phyloP scores from a whole-genome alignment of 371 early-diverging fungal genomes.

The Polyrhizophydium stewartii region DNA sequence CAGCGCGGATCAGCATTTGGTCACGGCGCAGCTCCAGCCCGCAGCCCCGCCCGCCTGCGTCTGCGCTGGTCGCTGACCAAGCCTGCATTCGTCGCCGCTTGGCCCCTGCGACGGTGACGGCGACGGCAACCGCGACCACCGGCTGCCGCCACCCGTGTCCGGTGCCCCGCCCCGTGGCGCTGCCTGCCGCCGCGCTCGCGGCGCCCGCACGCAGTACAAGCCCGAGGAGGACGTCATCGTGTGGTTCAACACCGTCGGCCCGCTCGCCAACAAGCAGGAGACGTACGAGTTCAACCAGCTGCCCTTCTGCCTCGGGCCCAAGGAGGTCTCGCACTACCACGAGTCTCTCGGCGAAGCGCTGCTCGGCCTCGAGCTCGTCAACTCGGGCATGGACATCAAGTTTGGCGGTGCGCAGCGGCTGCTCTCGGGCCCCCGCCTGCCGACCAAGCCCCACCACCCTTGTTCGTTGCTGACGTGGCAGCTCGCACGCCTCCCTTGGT shows the following conservation, averaged over 20 bases:
- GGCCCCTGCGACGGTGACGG: too few relatives aligned
- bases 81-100: too few relatives aligned
- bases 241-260: conserved; percentile 69
- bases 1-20: too few relatives aligned
- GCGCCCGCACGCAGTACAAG: conserved; percentile 11
- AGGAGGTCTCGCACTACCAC: conserved; percentile 58
- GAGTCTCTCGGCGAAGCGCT: conserved; percentile 80
- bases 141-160: too few relatives aligned
- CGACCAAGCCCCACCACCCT: too few relatives aligned
- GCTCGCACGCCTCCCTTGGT: too few relatives aligned
- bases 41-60: too few relatives aligned
- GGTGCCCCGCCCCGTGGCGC: neutral
- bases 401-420: conserved; percentile 29
- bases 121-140: too few relatives aligned
- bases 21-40: too few relatives aligned
- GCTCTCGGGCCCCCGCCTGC: too few relatives aligned
- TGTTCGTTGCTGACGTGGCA: too few relatives aligned
- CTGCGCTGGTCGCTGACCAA: neutral
- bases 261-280: conserved; percentile 61
- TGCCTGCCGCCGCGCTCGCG: neutral
- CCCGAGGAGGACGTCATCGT: conserved; percentile 30
- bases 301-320: conserved; percentile 67
- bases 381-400: conserved; percentile 65
- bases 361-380: conserved; percentile 69
- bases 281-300: conserved; percentile 73